Evolutionary conservation across 2,329 filamentous ascomycete species (phyloP).

Genomic region (Parafenestella ontariensis): DNA sequence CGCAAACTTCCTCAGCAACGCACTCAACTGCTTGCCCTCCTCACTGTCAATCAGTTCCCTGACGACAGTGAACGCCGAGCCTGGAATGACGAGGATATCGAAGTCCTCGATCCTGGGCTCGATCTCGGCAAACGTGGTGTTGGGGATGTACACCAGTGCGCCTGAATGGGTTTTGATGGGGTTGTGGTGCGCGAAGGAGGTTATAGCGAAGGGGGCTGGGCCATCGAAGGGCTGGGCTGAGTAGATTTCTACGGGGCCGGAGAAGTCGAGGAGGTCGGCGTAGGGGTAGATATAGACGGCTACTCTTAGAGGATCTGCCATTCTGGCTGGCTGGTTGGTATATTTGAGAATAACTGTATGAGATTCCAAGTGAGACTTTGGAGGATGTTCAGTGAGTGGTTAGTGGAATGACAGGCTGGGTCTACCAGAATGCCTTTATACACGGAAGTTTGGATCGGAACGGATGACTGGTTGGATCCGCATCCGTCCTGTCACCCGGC

Average conservation of each 20-base stretch:
- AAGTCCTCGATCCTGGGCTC: constrained; percentile 36
- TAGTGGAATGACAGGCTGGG: neutral
- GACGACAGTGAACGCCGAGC: constrained; percentile 38
- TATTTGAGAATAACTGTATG: neutral
- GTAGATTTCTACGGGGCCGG: constrained; percentile 50
- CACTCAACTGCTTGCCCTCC: constrained; percentile 22
- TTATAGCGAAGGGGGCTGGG: constrained; percentile 40
- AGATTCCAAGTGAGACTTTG: neutral
- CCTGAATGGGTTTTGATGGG: constrained; percentile 29
- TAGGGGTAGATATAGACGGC: constrained; percentile 49
- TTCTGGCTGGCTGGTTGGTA: neutral
- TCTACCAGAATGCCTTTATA: neutral
- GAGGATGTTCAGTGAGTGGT: neutral
- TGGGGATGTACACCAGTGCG: constrained; percentile 41
- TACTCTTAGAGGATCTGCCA: constrained; percentile 39
- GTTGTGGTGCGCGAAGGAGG: constrained; percentile 41
- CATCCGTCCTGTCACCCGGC: neutral
- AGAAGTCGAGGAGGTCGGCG: constrained; percentile 53
- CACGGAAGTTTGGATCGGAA: neutral
- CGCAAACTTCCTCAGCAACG: constrained; percentile 32
- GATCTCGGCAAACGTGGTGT: constrained; percentile 39
- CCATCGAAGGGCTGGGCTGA: constrained; percentile 36
- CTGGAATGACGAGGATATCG: constrained; percentile 52
- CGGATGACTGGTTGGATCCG: neutral
- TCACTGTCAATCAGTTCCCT: constrained; percentile 28